Conservation (phyloP, 495 filamentous ascomycete species). For the Tuber melanosporum region DNA sequence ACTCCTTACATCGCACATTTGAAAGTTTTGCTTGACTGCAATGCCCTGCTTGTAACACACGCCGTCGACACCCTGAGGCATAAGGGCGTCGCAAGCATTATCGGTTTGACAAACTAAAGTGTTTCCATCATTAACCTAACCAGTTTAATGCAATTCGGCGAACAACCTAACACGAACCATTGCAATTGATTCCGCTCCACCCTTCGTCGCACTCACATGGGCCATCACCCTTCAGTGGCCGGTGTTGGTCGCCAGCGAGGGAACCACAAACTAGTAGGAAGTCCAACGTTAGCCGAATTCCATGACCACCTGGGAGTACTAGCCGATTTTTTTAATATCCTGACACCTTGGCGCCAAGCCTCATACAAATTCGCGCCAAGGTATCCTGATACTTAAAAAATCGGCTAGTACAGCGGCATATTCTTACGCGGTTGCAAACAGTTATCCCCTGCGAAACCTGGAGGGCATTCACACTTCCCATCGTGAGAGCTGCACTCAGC, state of each 20-base stretch:
- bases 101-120: slow-evolving; percentile 84
- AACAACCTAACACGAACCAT: slow-evolving; percentile 45
- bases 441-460: slow-evolving; percentile 88
- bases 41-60: slow-evolving; percentile 89
- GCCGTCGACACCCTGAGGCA: slow-evolving; percentile 67
- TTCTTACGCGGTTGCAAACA: slow-evolving; percentile 67
- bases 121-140: slow-evolving; percentile 55
- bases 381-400: too few species aligned
- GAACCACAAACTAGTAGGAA: slow-evolving; percentile 65
- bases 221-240: slow-evolving; percentile 59
- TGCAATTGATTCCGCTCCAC: slow-evolving; percentile 98
- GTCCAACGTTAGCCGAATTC: slow-evolving; percentile 27
- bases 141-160: slow-evolving; percentile 66
- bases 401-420: slow-evolving; percentile 11
- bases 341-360: too few species aligned
- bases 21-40: slow-evolving; percentile 86
- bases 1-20: slow-evolving; percentile 98
- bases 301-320: not conserved
- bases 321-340: too few species aligned
- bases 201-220: slow-evolving; percentile 84
- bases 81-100: slow-evolving; percentile 74
- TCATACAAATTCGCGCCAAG: too few species aligned
- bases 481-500: slow-evolving; percentile 75
- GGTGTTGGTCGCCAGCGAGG: slow-evolving; percentile 68
- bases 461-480: slow-evolving; percentile 84